Percentiles rank a stretch among this genome's conserved stretches.
Conservation (phyloP, 371 early-diverging fungal genomes). For the Thermomucor indicae-seudaticae region DNA sequence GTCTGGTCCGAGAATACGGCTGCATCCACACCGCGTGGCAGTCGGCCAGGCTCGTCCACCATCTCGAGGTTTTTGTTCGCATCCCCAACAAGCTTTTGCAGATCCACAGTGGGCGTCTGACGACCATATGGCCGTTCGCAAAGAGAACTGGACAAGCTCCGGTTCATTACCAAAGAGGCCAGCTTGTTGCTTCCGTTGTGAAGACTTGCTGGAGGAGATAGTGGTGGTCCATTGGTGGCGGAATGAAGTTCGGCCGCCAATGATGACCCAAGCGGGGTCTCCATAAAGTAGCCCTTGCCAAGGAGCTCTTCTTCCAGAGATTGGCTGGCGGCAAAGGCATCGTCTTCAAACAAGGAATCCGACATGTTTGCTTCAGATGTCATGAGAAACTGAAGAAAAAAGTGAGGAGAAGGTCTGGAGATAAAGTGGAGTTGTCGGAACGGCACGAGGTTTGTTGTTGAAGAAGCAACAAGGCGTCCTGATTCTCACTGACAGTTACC, state of each 20-base stretch:
- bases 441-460: not conserved
- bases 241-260: slow-evolving; percentile 49
- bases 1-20: slow-evolving; percentile 21
- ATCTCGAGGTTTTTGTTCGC: not conserved
- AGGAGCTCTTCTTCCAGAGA: slow-evolving; percentile 46
- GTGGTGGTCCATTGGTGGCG: slow-evolving; percentile 25
- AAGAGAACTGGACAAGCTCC: slow-evolving; percentile 13
- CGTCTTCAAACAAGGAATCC: slow-evolving; percentile 30
- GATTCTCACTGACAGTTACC: not conserved
- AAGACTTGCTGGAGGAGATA: slow-evolving; percentile 14
- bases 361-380: slow-evolving; percentile 16
- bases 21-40: slow-evolving; percentile 10
- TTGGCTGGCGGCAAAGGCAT: slow-evolving; percentile 35
- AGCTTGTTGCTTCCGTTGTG: slow-evolving; percentile 19
- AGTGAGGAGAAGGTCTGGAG: too few relatives aligned
- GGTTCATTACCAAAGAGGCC: slow-evolving; percentile 32
- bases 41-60: slow-evolving; percentile 16
- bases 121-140: not conserved
- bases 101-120: not conserved
- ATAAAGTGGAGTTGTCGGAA: too few relatives aligned
- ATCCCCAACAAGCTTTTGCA: slow-evolving; percentile 3
- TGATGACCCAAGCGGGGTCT: slow-evolving; percentile 39
- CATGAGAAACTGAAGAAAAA: slow-evolving; percentile 3
- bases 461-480: not conserved
- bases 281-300: slow-evolving; percentile 37